Conservation (phyloP, 345 rosid species). For the Laguncularia racemosa region DNA sequence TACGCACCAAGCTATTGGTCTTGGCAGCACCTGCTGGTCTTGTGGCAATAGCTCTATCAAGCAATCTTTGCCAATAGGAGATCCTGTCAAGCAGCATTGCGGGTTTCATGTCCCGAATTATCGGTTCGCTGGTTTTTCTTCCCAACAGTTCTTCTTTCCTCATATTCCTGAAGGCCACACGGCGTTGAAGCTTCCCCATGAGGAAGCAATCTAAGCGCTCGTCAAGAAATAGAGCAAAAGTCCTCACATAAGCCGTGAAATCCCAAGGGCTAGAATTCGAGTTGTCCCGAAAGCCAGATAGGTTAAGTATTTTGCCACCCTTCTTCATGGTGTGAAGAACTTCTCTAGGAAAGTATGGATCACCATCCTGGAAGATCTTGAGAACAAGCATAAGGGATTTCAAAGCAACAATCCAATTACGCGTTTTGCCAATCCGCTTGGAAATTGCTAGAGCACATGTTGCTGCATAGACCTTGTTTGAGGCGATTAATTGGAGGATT, state of each 20-base stretch:
- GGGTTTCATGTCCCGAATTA: constrained; percentile 57
- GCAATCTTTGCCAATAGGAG: constrained; percentile 58
- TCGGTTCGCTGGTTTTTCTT: constrained; percentile 19
- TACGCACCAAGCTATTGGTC: constrained; percentile 38
- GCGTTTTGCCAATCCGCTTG: constrained; percentile 56
- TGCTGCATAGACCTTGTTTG: constrained; percentile 44
- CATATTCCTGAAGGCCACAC: constrained; percentile 19
- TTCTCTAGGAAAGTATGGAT: constrained; percentile 72
- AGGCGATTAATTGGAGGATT: constrained; percentile 42
- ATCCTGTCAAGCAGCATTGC: constrained; percentile 48
- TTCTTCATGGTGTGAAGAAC: constrained; percentile 63
- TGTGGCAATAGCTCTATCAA: constrained; percentile 59
- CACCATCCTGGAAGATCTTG: constrained; percentile 67
- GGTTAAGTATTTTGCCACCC: constrained; percentile 69
- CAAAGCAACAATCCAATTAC: constrained; percentile 77
- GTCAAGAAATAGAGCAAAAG: constrained; percentile 58
- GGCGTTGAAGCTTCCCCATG: constrained; percentile 53
- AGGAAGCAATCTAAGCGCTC: constrained; percentile 68
- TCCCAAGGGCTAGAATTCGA: constrained; percentile 76
- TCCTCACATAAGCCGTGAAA: constrained; percentile 53
- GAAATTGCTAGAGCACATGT: constrained; percentile 56
- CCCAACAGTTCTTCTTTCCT: not conserved
- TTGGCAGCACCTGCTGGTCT: constrained; percentile 59
- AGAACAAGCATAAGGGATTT: constrained; percentile 77
- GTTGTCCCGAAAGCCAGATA: constrained; percentile 55